Conservation (phyloP, 208 protist species). For the Leishmania arabica region DNA sequence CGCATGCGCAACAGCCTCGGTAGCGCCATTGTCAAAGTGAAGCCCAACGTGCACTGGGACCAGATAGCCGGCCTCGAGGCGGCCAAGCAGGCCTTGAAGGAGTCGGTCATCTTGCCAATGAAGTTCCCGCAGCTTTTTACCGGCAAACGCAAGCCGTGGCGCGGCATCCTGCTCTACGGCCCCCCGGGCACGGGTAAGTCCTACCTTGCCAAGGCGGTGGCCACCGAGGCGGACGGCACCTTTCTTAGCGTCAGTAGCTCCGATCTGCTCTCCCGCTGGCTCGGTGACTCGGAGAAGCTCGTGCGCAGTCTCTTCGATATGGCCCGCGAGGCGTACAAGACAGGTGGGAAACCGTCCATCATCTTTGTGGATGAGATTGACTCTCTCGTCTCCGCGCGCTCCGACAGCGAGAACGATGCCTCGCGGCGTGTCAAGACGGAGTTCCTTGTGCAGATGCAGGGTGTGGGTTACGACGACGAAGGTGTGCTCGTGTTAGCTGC, state of each 20-base stretch:
- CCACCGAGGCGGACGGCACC: conserved; percentile 86
- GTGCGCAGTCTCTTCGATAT: conserved; percentile 94
- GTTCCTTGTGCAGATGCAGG: conserved; percentile 98
- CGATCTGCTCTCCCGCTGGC: conserved; percentile 91
- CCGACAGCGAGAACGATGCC: conserved; percentile 89
- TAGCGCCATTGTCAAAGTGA: conserved; percentile 72
- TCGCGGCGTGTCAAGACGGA: conserved; percentile 99
- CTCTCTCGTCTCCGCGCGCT: conserved; percentile 87
- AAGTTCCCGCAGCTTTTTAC: conserved; percentile 94
- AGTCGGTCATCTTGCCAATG: conserved; percentile 92
- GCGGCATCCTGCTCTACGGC: conserved; percentile 93
- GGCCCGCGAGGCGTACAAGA: conserved; percentile 83
- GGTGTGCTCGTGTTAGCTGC: conserved; percentile 92
- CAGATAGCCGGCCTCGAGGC: conserved; percentile 91
- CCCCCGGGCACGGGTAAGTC: conserved; percentile 95
- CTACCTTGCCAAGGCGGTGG: conserved; percentile 93
- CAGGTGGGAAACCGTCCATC: conserved; percentile 82
- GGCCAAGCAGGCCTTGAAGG: conserved; percentile 92
- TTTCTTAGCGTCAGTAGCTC: conserved; percentile 94
- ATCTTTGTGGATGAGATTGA: conserved; percentile 97
- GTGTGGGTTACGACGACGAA: conserved; percentile 85
- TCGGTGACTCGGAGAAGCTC: conserved; percentile 94
- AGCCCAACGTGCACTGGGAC: conserved; percentile 89
- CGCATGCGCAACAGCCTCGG: conserved; percentile 87
- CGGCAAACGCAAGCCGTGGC: conserved; percentile 92